phyloP scores from a whole-genome alignment of 1,139 yeast species.

The Yarrowia galli region DNA sequence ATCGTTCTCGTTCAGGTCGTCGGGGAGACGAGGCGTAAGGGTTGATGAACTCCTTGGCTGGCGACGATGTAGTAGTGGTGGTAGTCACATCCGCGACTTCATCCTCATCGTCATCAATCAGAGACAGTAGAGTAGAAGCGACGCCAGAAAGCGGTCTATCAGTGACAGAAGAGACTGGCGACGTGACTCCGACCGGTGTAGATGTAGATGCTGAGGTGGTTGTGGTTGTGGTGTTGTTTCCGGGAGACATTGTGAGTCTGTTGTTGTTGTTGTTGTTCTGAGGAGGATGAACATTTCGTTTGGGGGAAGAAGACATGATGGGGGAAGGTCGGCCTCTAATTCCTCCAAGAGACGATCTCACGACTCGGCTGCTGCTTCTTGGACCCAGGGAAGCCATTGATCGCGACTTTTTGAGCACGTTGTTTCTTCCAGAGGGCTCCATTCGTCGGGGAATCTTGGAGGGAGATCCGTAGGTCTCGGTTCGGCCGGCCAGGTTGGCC shows the following conservation, averaged over 20 bases:
- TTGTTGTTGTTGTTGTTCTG: too few species aligned
- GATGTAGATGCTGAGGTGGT: not conserved
- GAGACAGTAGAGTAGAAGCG: conserved; percentile 69
- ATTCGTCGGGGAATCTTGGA: not conserved
- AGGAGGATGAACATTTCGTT: not conserved
- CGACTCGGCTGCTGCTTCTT: not conserved
- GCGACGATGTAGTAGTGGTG: conserved; percentile 39
- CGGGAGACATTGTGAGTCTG: not conserved
- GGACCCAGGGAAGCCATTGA: conserved; percentile 7
- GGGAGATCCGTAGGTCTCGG: not conserved
- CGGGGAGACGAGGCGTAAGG: conserved; percentile 57
- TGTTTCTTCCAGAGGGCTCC: not conserved
- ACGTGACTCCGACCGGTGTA: too few species aligned
- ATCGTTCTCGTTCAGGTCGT: conserved; percentile 39
- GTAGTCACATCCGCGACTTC: conserved; percentile 38
- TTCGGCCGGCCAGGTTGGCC: conserved; percentile 7
- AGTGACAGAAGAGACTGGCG: not conserved
- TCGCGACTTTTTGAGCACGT: not conserved
- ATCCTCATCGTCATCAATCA: conserved; percentile 59
- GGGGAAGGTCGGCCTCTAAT: conserved; percentile 21
- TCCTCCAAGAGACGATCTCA: conserved; percentile 13
- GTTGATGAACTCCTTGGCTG: conserved; percentile 56
- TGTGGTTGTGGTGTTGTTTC: not conserved
- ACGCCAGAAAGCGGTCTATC: conserved; percentile 61
- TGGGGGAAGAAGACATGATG: conserved; percentile 5